phyloP scores from a whole-genome alignment of 805 yeast species.

The Hermanozyma aechmeae region DNA sequence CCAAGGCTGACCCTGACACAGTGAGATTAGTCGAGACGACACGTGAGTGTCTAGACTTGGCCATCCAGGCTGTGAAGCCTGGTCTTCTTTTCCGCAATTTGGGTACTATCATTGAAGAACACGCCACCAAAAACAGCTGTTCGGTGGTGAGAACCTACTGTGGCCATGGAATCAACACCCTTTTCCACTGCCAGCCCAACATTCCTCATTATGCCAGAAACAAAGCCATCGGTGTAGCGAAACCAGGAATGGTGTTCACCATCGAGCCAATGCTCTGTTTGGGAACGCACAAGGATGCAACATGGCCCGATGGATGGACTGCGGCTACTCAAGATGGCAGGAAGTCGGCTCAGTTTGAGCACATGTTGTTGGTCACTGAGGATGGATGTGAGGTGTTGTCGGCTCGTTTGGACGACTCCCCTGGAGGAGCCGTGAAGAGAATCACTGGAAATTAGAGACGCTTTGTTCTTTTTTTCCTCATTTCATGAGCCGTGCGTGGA shows the following conservation, averaged over 20 bases:
- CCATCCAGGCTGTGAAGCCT: conserved; percentile 82
- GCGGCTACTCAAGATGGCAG: conserved; percentile 85
- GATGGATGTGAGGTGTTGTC: conserved; percentile 87
- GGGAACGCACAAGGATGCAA: conserved; percentile 70
- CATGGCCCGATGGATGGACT: conserved; percentile 99
- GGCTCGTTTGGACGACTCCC: conserved; percentile 69
- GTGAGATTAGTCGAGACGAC: conserved; percentile 83
- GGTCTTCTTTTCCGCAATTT: conserved; percentile 80
- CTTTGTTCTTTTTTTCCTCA: too few species aligned
- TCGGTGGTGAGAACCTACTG: conserved; percentile 86
- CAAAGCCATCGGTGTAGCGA: conserved; percentile 88
- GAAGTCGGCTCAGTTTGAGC: conserved; percentile 90
- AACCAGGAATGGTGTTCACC: conserved; percentile 94
- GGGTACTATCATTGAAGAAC: conserved; percentile 82
- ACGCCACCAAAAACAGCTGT: conserved; percentile 68
- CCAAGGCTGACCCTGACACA: conserved; percentile 67
- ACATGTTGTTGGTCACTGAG: conserved; percentile 86
- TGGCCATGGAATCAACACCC: conserved; percentile 86
- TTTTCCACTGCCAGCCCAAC: conserved; percentile 88
- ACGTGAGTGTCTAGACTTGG: conserved; percentile 76
- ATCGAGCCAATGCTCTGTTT: conserved; percentile 94
- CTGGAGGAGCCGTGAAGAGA: conserved; percentile 79
- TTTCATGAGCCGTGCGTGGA: too few species aligned
- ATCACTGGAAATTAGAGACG: too few species aligned
- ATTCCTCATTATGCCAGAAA: conserved; percentile 92